phyloP scores from a whole-genome alignment of 169 alveolate species.

The Perkinsus chesapeaki region DNA sequence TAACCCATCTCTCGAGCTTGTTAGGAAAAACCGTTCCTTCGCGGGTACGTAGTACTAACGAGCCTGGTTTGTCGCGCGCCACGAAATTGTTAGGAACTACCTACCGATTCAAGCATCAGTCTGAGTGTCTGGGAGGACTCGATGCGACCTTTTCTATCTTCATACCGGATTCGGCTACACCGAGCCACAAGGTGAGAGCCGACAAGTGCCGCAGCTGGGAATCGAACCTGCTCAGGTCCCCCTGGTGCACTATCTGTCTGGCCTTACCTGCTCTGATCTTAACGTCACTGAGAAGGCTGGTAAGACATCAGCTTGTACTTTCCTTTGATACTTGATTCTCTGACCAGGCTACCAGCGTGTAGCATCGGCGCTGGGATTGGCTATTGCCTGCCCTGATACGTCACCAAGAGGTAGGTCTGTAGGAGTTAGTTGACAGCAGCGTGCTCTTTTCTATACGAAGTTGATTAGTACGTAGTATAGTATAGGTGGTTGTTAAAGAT shows the following conservation, averaged over 20 bases:
- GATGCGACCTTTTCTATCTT: constrained; percentile 18
- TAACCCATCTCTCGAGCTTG: not conserved
- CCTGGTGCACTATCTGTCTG: constrained; percentile 50
- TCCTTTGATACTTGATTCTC: not conserved
- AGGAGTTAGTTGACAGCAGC: no score
- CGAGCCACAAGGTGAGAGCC: not conserved
- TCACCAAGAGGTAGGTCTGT: constrained; percentile 27
- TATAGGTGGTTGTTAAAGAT: no score
- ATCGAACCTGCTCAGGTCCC: constrained; percentile 20
- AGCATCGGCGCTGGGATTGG: constrained; percentile 43
- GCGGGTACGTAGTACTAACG: not conserved
- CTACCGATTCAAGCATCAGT: constrained; percentile 16
- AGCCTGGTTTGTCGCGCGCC: not conserved
- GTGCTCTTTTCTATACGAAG: no score
- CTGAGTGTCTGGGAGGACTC: constrained; percentile 11
- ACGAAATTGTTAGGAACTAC: not conserved
- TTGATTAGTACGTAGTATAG: no score
- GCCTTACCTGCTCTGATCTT: constrained; percentile 66
- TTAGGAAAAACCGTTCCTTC: not conserved
- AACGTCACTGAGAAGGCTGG: constrained; percentile 45
- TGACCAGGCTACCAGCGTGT: not conserved
- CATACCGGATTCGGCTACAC: constrained; percentile 13
- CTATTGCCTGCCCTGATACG: constrained; percentile 62
- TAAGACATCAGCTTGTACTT: not conserved
- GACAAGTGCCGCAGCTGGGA: not conserved